Evolutionary conservation across 2,329 filamentous ascomycete genomes (phyloP).

Genomic region (Fonsecaea multimorphosa): DNA sequence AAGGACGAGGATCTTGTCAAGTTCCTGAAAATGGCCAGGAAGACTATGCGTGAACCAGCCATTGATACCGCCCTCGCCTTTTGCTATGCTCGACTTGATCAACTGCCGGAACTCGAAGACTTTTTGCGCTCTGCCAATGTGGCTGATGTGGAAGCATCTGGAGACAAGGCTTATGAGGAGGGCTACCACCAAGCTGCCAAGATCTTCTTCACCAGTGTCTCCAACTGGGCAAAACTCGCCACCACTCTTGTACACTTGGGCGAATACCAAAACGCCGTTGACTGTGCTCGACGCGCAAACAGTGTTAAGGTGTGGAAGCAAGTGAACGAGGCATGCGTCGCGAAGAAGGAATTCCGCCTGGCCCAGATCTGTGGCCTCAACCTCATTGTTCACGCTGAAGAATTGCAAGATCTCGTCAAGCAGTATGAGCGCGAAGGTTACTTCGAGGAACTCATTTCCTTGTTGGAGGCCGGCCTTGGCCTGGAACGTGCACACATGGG

Average conservation of each 20-base stretch:
- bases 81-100: slow-evolving; percentile 88
- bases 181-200: slow-evolving; percentile 95
- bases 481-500: slow-evolving; percentile 94
- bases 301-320: slow-evolving; percentile 99
- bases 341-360: slow-evolving; percentile 98
- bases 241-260: slow-evolving; percentile 96
- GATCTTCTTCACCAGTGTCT: slow-evolving; percentile 98
- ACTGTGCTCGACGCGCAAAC: slow-evolving; percentile 97
- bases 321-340: slow-evolving; percentile 93
- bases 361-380: slow-evolving; percentile 99
- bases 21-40: slow-evolving; percentile 94
- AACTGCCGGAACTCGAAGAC: slow-evolving; percentile 91
- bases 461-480: slow-evolving; percentile 93
- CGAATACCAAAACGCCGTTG: slow-evolving; percentile 96
- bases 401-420: slow-evolving; percentile 88
- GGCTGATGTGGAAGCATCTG: slow-evolving; percentile 92
- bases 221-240: slow-evolving; percentile 98
- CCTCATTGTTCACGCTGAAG: slow-evolving; percentile 95
- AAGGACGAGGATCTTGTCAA: slow-evolving; percentile 98
- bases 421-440: slow-evolving; percentile 97
- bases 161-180: slow-evolving; percentile 96
- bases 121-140: slow-evolving; percentile 94
- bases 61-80: slow-evolving; percentile 96
- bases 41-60: slow-evolving; percentile 89
- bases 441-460: slow-evolving; percentile 94